phyloP scores from a whole-genome alignment of 2,329 filamentous ascomycete species.

The Colletotrichum sp. region DNA sequence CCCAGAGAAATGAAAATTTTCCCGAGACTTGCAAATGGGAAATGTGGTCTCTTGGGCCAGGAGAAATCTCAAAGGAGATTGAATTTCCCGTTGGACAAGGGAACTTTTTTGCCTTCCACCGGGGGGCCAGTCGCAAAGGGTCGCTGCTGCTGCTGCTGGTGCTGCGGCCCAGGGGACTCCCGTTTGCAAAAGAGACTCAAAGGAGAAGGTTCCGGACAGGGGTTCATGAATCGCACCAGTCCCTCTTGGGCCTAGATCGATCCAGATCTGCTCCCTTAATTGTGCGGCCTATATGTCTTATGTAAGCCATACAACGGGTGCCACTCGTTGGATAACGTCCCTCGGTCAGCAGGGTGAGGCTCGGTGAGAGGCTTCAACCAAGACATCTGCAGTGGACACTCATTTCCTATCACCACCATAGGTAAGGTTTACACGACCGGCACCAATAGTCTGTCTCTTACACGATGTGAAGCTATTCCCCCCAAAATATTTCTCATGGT shows the following conservation, averaged over 20 bases:
- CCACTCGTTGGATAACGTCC: not conserved
- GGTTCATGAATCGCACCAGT: constrained; percentile 11
- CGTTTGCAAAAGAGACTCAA: constrained; percentile 5
- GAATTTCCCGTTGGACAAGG: constrained; percentile 19
- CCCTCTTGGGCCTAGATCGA: constrained; percentile 2
- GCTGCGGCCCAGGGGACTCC: not conserved
- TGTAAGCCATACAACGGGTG: not conserved
- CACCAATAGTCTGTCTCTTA: not conserved
- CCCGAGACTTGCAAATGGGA: constrained; percentile 1
- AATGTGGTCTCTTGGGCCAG: constrained; percentile 18
- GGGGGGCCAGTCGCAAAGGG: constrained; percentile 1
- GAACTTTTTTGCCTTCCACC: constrained; percentile 9
- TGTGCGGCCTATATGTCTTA: constrained; percentile 1
- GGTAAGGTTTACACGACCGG: not conserved
- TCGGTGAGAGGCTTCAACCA: not conserved
- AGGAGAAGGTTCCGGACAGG: constrained; percentile 16
- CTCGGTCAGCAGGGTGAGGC: not conserved
- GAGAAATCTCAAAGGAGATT: constrained; percentile 1
- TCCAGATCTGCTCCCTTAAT: constrained; percentile 21
- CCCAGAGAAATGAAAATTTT: not conserved
- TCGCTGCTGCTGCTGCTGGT: not conserved
- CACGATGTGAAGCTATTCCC: not conserved
- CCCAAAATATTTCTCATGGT: not conserved
- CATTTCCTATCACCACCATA: not conserved
- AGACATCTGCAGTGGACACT: no score